Conservation (phyloP, 2,329 filamentous ascomycete genomes). For the Microcyclospora tardicrescens region DNA sequence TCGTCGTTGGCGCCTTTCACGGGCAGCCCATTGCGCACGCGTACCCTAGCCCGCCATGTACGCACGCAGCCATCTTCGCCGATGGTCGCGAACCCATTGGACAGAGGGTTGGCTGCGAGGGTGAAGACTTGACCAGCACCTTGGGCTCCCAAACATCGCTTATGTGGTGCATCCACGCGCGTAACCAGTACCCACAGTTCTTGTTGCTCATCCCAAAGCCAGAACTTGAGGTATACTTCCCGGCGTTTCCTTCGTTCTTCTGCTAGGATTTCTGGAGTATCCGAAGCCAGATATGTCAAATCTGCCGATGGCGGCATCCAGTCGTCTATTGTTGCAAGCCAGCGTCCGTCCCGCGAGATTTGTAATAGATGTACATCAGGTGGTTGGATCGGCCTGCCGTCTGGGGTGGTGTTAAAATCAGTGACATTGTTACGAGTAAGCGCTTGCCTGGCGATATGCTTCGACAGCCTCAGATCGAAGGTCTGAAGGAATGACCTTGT, state of each 20-base stretch:
- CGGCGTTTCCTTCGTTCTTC: conserved; percentile 34
- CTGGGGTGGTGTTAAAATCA: conserved; percentile 60
- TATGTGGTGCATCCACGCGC: conserved; percentile 72
- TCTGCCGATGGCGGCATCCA: conserved; percentile 69
- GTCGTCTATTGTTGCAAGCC: conserved; percentile 84
- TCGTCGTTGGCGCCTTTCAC: conserved; percentile 46
- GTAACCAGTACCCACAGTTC: conserved; percentile 60
- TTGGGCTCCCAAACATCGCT: conserved; percentile 16
- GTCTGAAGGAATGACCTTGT: conserved; percentile 60
- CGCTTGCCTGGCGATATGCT: conserved; percentile 74
- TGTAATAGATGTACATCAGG: conserved; percentile 64
- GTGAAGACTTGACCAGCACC: conserved; percentile 51
- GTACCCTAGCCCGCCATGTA: conserved; percentile 65
- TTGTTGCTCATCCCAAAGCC: conserved; percentile 51
- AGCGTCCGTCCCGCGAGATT: conserved; percentile 68
- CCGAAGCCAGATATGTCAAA: conserved; percentile 41
- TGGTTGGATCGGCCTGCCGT: conserved; percentile 58
- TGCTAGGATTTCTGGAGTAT: conserved; percentile 15
- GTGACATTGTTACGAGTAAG: conserved; percentile 80
- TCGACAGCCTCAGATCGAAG: conserved; percentile 68
- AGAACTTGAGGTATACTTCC: conserved; percentile 84
- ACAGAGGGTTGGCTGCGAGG: conserved; percentile 56
- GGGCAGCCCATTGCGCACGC: conserved; percentile 54
- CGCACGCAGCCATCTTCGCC: conserved; percentile 68
- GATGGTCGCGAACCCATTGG: conserved; percentile 66